Percentiles rank a stretch among this genome's conserved stretches.
Conservation (phyloP, 371 early-diverging fungal genomes). For the Umbelopsis sp. region DNA sequence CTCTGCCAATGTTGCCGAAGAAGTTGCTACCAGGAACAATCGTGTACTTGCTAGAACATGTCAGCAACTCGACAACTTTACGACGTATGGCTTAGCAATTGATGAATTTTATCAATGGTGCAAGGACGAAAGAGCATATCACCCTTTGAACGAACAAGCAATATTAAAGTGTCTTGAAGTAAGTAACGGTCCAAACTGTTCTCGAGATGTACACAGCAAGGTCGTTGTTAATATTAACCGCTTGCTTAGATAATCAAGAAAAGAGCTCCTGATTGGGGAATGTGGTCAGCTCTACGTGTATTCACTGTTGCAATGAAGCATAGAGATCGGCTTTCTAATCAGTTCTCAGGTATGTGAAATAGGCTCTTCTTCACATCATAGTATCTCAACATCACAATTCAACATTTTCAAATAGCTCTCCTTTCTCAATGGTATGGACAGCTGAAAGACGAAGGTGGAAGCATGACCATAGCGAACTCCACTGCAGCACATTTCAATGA, state of each 20-base stretch:
- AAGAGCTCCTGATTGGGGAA: constrained; percentile 29
- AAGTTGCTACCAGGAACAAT: background rate
- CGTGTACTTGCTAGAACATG: background rate
- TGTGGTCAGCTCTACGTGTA: constrained; percentile 37
- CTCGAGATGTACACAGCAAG: background rate
- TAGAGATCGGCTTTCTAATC: background rate
- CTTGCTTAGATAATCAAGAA: constrained; percentile 23
- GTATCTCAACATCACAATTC: too few relatives aligned
- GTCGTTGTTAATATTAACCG: background rate
- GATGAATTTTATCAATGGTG: constrained; percentile 45
- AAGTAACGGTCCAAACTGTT: background rate
- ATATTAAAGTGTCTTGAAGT: constrained; percentile 36
- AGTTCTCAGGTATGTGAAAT: background rate
- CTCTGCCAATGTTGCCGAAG: background rate
- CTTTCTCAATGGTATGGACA: background rate
- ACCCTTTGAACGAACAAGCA: constrained; percentile 29
- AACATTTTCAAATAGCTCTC: background rate
- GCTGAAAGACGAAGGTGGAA: background rate
- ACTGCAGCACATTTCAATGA: too few relatives aligned
- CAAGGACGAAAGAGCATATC: constrained; percentile 39
- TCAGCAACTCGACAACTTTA: constrained; percentile 14
- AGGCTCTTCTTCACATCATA: background rate
- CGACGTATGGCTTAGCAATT: constrained; percentile 40
- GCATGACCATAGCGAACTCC: too few relatives aligned
- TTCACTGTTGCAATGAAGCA: constrained; percentile 21